Base-by-base conservation (phyloP, 305 asterid genomes). In the Lippia alba region DNA sequence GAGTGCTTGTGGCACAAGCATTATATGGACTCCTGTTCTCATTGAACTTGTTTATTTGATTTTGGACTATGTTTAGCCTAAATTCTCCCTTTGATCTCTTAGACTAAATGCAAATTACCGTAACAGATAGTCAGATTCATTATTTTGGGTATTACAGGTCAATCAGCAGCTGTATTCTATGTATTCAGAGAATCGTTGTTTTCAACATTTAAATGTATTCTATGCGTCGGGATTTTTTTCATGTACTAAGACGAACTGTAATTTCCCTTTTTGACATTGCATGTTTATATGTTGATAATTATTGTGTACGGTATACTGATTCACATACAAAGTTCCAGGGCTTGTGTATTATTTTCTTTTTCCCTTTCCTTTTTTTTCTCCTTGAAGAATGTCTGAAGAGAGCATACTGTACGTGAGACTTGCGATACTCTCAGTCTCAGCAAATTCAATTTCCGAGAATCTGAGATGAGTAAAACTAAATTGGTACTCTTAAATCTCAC, bases 121-220 rank as follows among this genome's bases (percentile, higher is more conserved):
- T 10, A 4, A 15, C 18, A n/a, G 48, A 24, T 24, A 1, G 30
- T 24, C 30, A 3, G 30, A 32, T 46, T 40, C 3, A 45, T 50
- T 50, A 6, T 50, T 58, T 48, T 66, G 34, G 12, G 67, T 54
- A n/a, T 30, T 66, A 45, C 73, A 74, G 73, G 50, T 49, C 41
- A 15, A 51, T 20, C 54, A n/a, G 60, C 15, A 48, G 41, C 16
- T 24, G 56, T 49, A 45, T 72, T 64, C 20, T 11, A 34, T 46
- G 19, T 56, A 8, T 36, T 6, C 1, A 8, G 58, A 41, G 64
- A 34, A 33, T 19, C 20, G 15, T 66, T 58, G 56, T 53, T 14
- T 34, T 64, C 56, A 40, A 19, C 73, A 59, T 59, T 30, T 19
- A 1, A 34, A 17, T 48, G 44, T 34, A 56, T 72, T 72, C 40